A percentile compares a stretch with the other conserved stretches of the same genome.
phyloP scores from a whole-genome alignment of 441 rosid species.

The Geranium incanum region DNA sequence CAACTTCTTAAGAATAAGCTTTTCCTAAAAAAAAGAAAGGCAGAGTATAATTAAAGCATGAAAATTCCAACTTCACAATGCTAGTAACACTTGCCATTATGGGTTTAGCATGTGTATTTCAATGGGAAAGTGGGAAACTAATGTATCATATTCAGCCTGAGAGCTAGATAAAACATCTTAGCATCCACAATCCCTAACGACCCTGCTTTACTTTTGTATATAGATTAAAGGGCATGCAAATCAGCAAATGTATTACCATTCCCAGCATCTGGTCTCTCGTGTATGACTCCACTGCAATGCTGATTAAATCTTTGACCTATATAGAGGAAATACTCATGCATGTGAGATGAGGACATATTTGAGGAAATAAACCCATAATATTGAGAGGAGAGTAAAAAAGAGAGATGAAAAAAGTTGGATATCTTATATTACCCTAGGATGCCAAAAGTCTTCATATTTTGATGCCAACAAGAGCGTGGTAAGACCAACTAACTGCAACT shows the following conservation, averaged over 20 bases:
- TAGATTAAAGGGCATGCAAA: background rate
- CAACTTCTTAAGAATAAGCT: constrained; percentile 56
- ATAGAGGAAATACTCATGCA: constrained; percentile 11
- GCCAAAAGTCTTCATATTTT: constrained; percentile 92
- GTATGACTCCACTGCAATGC: constrained; percentile 85
- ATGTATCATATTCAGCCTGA: background rate
- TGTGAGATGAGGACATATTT: background rate
- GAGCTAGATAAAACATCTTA: background rate
- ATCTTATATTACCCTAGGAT: constrained; percentile 59
- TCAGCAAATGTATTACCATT: constrained; percentile 39
- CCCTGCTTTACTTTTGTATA: background rate
- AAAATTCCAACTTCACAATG: constrained; percentile 6
- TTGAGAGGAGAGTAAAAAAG: background rate
- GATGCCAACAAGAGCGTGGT: constrained; percentile 78
- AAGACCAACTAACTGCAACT: constrained; percentile 89
- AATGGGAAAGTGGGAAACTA: background rate
- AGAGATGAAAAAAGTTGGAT: background rate
- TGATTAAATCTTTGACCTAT: constrained; percentile 76
- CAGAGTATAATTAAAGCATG: constrained; percentile 3
- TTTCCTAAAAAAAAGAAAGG: constrained; percentile 53
- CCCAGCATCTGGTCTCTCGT: constrained; percentile 61
- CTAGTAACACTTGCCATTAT: background rate
- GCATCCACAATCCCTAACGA: background rate
- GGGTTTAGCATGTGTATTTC: background rate
- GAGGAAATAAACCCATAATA: background rate